phyloP scores from a whole-genome alignment of 208 protist species.

The Phytomonas sp. region DNA sequence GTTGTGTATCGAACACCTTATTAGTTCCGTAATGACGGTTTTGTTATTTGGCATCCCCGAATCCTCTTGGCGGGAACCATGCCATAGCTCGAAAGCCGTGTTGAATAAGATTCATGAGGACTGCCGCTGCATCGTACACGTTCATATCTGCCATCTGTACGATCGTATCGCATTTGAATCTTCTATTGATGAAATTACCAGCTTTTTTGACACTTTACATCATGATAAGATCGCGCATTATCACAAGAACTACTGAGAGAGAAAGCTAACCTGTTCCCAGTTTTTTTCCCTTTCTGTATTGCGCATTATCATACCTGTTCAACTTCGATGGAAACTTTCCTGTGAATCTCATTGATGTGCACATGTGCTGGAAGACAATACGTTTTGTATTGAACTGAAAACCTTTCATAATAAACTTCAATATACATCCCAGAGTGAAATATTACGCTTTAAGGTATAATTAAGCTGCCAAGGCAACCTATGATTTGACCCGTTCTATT shows the following conservation, averaged over 20 bases:
- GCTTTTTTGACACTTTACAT: constrained; percentile 52
- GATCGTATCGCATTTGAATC: constrained; percentile 44
- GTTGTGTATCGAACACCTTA: constrained; percentile 25
- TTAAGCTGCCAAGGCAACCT: no score
- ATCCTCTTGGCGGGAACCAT: no score
- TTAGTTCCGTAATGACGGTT: constrained; percentile 56
- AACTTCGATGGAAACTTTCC: no score
- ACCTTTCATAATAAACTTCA: no score
- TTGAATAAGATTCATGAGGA: constrained; percentile 34
- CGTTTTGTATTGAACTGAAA: neutral
- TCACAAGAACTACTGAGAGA: no score
- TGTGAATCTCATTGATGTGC: no score
- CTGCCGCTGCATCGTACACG: constrained; percentile 37
- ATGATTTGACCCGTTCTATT: no score
- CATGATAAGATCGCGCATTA: constrained; percentile 7
- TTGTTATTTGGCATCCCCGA: constrained; percentile 63
- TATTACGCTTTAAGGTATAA: no score
- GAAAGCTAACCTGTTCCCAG: no score
- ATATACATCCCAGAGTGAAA: no score
- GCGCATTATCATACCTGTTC: neutral
- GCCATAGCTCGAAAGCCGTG: constrained; percentile 17
- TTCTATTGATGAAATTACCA: constrained; percentile 34
- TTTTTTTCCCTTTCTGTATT: no score
- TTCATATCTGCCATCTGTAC: constrained; percentile 51
- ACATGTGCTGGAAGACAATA: no score